A percentile compares a stretch with the other conserved stretches of the same genome.
Evolutionary conservation across 805 yeast species (phyloP).

Genomic region (Candida argentea): DNA sequence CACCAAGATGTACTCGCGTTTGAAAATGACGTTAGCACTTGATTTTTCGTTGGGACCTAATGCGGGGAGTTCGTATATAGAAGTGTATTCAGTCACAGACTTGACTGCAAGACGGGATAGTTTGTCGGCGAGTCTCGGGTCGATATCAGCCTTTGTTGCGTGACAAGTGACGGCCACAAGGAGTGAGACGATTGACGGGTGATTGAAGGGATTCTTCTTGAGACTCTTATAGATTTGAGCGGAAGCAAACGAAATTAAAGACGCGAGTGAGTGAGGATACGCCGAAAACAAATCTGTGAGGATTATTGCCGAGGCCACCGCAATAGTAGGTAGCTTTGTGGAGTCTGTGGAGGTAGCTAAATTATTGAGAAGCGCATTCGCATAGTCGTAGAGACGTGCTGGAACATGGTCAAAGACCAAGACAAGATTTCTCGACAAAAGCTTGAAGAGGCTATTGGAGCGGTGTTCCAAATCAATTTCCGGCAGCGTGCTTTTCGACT

Average conservation of each 20-base stretch:
- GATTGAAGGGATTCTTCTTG: constrained; percentile 21
- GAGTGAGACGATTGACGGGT: constrained; percentile 19
- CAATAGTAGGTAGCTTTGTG: constrained; percentile 9
- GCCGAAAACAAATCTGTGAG: constrained; percentile 28
- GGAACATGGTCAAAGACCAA: constrained; percentile 20
- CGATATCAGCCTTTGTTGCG: constrained; percentile 28
- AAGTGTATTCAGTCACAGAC: constrained; percentile 11
- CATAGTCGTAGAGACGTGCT: constrained; percentile 26
- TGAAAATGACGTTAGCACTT: constrained; percentile 15
- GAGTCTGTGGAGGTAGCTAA: constrained; percentile 9
- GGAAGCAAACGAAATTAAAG: constrained; percentile 24
- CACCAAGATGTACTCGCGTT: constrained; percentile 22
- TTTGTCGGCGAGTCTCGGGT: constrained; percentile 29
- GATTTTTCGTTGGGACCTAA: constrained; percentile 7
- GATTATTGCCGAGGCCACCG: constrained; percentile 18
- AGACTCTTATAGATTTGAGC: constrained; percentile 28
- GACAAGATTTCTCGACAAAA: constrained; percentile 20
- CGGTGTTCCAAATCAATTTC: neutral
- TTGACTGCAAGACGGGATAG: constrained; percentile 23
- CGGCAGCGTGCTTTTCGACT: neutral
- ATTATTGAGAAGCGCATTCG: constrained; percentile 23
- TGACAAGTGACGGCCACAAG: constrained; percentile 21
- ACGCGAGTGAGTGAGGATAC: constrained; percentile 25
- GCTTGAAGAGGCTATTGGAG: constrained; percentile 7
- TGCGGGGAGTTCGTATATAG: constrained; percentile 11